A percentile compares a stretch with the other conserved stretches of the same genome.
phyloP scores from a whole-genome alignment of 176 grass and related monocot genomes.

The barley (Hordeum vulgare) region MorexV3_pseudomolecules_assembly NC_058523.1:555264535-555265034 shows the following conservation, averaged over 20 bases:
- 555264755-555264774: conserved; percentile 50
- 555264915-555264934: conserved; percentile 20
- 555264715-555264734: background rate
- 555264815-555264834: conserved; percentile 55
- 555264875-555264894: background rate
- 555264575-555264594: background rate
- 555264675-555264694: background rate
- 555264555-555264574: conserved; percentile 36
- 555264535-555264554: conserved; percentile 5
- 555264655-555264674: background rate
- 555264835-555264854: conserved; percentile 28
- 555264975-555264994: conserved; percentile 37
- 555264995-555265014: conserved; percentile 55
- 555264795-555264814: conserved; percentile 71
- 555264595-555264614: conserved; percentile 29
- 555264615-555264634: conserved; percentile 8
- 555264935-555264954: conserved; percentile 31
- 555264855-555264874: conserved; percentile 28
- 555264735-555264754: background rate
- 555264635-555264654: background rate
- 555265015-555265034: background rate
- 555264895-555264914: background rate
- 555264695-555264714: background rate
- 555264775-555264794: conserved; percentile 27
- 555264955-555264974: conserved; percentile 28